A percentile compares a stretch with the other conserved stretches of the same genome.
These are phyloP conservation scores for Gamsiella multidivaricata DNA, from an alignment of 192 early-diverging fungal species.

Conservation along the genomic window DNA sequence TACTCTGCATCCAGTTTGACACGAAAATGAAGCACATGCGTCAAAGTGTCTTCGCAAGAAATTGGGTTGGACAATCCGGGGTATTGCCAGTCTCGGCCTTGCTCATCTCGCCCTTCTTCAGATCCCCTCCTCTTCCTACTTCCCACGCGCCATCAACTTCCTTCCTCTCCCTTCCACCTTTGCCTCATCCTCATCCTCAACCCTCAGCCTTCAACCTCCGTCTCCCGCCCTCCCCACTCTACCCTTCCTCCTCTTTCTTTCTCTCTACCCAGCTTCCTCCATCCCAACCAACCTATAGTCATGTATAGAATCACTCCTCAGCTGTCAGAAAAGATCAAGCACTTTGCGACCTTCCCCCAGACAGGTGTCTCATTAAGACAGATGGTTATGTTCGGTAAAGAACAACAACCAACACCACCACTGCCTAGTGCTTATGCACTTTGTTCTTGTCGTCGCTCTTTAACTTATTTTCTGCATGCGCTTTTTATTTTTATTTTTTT, in stretches of 20 bases:
- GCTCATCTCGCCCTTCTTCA: no score
- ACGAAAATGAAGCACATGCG: no score
- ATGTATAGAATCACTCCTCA: slow-evolving; percentile 67
- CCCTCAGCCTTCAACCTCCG: not conserved
- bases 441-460: not conserved
- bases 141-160: not conserved
- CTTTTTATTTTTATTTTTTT: not conserved
- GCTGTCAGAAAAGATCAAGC: slow-evolving; percentile 76
- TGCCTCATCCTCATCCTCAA: not conserved
- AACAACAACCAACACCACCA: no score
- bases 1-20: no score
- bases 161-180: not conserved
- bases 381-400: slow-evolving; percentile 94
- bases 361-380: slow-evolving; percentile 93
- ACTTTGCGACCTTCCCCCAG: slow-evolving; percentile 88
- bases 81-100: no score
- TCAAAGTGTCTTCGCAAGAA: no score
- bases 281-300: slow-evolving; percentile 26
- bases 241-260: not conserved
- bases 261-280: not conserved
- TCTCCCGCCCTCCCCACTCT: not conserved
- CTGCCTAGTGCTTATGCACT: not conserved
- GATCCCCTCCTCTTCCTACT: not conserved
- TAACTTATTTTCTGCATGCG: not conserved
- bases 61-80: no score